These are phyloP conservation scores for Phytophthora litchii DNA, from an alignment of 352 stramenopile genomes.

Conservation along the genomic window DNA sequence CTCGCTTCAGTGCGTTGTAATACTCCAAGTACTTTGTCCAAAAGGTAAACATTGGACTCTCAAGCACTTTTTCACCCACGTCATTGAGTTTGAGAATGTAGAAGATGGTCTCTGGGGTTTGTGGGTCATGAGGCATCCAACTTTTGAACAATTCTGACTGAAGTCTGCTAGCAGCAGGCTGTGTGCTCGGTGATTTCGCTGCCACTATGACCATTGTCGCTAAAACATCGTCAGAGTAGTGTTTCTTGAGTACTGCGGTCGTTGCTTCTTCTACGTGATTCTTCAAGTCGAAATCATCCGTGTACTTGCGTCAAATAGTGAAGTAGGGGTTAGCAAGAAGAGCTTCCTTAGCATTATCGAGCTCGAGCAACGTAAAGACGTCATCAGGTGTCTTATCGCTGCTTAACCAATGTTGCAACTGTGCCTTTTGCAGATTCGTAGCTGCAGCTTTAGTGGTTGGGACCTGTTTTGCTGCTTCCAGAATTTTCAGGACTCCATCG, in stretches of 20 bases:
- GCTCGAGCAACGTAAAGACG: background rate
- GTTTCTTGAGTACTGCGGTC: no score
- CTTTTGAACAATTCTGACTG: background rate
- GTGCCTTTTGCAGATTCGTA: background rate
- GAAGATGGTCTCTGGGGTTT: background rate
- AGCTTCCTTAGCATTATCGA: no score
- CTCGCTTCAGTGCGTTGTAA: background rate
- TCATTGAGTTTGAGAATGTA: background rate
- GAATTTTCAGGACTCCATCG: background rate
- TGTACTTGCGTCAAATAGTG: no score
- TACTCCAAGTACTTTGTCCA: background rate
- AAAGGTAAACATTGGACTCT: background rate
- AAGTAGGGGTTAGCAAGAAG: no score
- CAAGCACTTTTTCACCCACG: background rate
- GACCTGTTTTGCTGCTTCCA: background rate
- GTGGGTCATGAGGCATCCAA: background rate
- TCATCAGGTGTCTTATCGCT: background rate
- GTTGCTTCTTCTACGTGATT: no score
- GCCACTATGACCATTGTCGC: no score
- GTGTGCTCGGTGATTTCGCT: no score
- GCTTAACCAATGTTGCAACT: background rate
- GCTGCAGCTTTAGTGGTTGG: background rate
- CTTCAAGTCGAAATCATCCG: no score
- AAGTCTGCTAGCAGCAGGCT: no score
- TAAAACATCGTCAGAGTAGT: no score